Base-by-base conservation (phyloP, 2,329 filamentous ascomycete genomes). In the Didymella lethalis region DNA sequence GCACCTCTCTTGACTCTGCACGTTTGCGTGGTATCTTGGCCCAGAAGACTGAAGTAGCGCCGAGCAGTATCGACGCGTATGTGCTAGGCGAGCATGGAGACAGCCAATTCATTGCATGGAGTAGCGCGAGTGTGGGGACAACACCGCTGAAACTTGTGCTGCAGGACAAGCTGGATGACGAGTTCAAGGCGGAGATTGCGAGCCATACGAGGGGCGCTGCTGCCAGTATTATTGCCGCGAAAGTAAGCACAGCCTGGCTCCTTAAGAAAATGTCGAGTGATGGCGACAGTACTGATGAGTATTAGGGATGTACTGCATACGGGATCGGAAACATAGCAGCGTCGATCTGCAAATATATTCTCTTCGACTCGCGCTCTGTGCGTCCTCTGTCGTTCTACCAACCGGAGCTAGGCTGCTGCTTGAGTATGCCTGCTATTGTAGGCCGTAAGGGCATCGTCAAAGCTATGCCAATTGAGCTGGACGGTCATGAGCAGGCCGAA, bases 1-100 rank as follows among this genome's bases (percentile, higher is more conserved):
- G 84, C 11, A 86, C 84, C 0, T 82, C 80, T 63, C 76, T 85
- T 3, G 84, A 86, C 62, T 83, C 83, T 0, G 79, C 81, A 4
- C 72, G 84, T 25, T 69, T 86, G 45, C 78, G 80, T 18, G 80
- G 81, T 0, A 71, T 81, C 20, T 55, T 83, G 18, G 79, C 81
- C 2, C 59, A 73, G 28, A 76, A 76, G 59, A 66, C 76, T 4
- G 72, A 76, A 29, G 75, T 79, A 3, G 72, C 74, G 6, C 75
- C 78, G n/a, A 73, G 71, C 62, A 76, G 69, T 41, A 77, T 78
- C 31, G 72, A 78, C 62, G 78, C 80, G 1, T 81, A 79, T 65
- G 81, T 84, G 4, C 65, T 84, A 23, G 82, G 82, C 11, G 80
- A 82, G 54, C 82, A 84, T 66, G 82, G 82, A 0, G 78, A 82